A percentile compares a stretch with the other conserved stretches of the same genome.
Conservation (phyloP, 352 stramenopile genomes). For the Phytophthora brassicae region DNA sequence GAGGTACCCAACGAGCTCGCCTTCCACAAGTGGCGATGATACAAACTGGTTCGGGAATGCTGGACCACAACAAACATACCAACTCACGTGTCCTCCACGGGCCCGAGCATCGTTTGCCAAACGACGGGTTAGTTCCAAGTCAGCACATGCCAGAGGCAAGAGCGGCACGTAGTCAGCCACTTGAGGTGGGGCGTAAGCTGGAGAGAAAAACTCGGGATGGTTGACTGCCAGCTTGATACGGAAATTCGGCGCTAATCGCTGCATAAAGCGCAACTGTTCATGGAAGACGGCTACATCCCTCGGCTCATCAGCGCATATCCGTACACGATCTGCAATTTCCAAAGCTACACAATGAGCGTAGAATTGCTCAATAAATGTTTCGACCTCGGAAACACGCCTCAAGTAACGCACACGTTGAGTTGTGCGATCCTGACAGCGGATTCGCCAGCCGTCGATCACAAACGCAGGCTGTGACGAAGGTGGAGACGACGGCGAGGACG, state of each 20-base stretch:
- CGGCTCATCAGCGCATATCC: slow-evolving; percentile 74
- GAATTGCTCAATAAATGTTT: slow-evolving; percentile 64
- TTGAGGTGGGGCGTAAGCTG: slow-evolving; percentile 53
- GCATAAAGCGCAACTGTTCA: slow-evolving; percentile 64
- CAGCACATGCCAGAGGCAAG: slow-evolving; percentile 64
- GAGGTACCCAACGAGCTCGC: slow-evolving; percentile 73
- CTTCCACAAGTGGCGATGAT: slow-evolving; percentile 69
- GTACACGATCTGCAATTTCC: slow-evolving; percentile 59
- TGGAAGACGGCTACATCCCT: slow-evolving; percentile 56
- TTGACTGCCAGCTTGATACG: slow-evolving; percentile 78
- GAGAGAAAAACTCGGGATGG: slow-evolving; percentile 66
- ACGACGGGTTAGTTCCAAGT: slow-evolving; percentile 58
- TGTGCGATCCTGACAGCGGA: slow-evolving; percentile 57
- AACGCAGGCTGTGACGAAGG: slow-evolving; percentile 27
- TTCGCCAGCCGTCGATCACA: slow-evolving; percentile 67
- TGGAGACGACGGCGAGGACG: slow-evolving; percentile 13
- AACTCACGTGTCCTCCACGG: slow-evolving; percentile 63
- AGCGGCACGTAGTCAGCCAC: slow-evolving; percentile 76
- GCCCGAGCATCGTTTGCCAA: slow-evolving; percentile 55
- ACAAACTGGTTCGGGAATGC: slow-evolving; percentile 80
- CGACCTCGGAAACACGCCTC: slow-evolving; percentile 51
- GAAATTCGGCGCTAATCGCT: slow-evolving; percentile 64
- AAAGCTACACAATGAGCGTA: slow-evolving; percentile 65
- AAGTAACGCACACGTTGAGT: slow-evolving; percentile 69
- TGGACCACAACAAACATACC: slow-evolving; percentile 81